Evolutionary conservation across 139 green algal species (phyloP).

Genomic region (Spirogloea muscicola): DNA sequence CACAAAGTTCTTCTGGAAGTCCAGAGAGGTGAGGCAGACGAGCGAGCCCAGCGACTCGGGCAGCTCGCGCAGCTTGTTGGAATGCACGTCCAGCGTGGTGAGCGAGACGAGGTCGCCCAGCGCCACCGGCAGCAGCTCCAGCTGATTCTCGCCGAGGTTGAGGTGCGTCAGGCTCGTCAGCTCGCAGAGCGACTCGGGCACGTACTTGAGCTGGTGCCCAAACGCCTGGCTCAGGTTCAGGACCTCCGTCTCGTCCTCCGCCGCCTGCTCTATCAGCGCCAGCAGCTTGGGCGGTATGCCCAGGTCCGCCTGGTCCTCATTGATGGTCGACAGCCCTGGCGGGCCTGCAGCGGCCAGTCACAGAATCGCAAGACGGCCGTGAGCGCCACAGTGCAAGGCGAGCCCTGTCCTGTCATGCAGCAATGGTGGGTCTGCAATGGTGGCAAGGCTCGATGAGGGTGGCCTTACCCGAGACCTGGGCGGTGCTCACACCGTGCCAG

Average conservation of each 20-base stretch:
- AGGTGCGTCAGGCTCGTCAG: constrained; percentile 15
- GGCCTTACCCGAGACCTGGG: no score
- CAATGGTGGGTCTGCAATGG: no score
- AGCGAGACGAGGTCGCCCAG: constrained; percentile 14
- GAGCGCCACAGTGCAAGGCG: no score
- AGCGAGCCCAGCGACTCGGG: constrained; percentile 25
- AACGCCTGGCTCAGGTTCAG: constrained; percentile 21
- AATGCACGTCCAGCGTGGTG: constrained; percentile 1
- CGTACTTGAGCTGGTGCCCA: background rate
- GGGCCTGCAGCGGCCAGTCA: no score
- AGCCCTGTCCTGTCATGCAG: no score
- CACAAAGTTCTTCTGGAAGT: constrained; percentile 35
- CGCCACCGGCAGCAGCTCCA: constrained; percentile 12
- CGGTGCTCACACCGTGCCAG: no score
- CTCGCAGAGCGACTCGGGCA: constrained; percentile 8
- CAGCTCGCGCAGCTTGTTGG: constrained; percentile 22
- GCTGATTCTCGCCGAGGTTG: constrained; percentile 24
- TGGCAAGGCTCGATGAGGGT: no score
- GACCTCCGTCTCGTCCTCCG: background rate
- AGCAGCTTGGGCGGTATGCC: constrained; percentile 29
- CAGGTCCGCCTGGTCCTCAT: background rate
- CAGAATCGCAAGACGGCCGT: no score
- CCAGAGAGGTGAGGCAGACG: constrained; percentile 5
- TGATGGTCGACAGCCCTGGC: constrained; percentile 7
- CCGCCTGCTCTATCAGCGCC: constrained; percentile 16